Evolutionary conservation across 345 rosid species (phyloP), one percentile per base, ranked within the genome.

Genomic region (Salix viminalis): DNA sequence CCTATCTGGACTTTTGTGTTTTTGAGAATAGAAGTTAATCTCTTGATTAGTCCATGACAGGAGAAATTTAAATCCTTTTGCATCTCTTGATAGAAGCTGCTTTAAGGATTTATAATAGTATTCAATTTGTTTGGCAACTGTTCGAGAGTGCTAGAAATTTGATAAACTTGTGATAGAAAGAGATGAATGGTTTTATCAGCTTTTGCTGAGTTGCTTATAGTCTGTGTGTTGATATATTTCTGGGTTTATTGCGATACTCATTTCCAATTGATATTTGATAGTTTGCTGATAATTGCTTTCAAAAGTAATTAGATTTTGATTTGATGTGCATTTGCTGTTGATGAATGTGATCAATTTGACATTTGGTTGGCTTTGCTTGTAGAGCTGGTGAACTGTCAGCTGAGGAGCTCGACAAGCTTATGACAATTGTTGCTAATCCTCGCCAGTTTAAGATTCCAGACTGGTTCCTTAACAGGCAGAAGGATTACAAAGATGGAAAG

Each of bases 391-490:
- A 82, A 24, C 76, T 82, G 7, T 82, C 82, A n/a, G 70, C 82
- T 4, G 79, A 78, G 7, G 85, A 82, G 85, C 82, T 82, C 2
- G 82, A 82, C 71, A 82, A 82, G 58, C 85, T 82, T 36, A 82
- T 82, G 85, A 74, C 76, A 48, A 72, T 82, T 66, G 85, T 82
- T 58, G 82, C 85, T 5, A 82, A 82, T 60, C 85, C 85, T 21
- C 85, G 85, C 67, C 82, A 82, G 71, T 82, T 82, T 72, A 82
- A 82, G 85, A 82, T 82, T 61, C 85, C 82, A 60, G 85, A 82
- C 76, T 82, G 77, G 82, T 82, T 82, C 77, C 77, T 82, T 34
- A 82, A 82, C 76, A 82, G 83, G 73, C 83, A 81, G 77, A 81
- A 81, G 83, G 83, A 81, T 69, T 79, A 79, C 68, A 83, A 79